Percentiles rank a stretch among this genome's conserved stretches.
Evolutionary conservation across 2,329 filamentous ascomycete genomes (phyloP).

Genomic region (Verruconis gallopava): DNA sequence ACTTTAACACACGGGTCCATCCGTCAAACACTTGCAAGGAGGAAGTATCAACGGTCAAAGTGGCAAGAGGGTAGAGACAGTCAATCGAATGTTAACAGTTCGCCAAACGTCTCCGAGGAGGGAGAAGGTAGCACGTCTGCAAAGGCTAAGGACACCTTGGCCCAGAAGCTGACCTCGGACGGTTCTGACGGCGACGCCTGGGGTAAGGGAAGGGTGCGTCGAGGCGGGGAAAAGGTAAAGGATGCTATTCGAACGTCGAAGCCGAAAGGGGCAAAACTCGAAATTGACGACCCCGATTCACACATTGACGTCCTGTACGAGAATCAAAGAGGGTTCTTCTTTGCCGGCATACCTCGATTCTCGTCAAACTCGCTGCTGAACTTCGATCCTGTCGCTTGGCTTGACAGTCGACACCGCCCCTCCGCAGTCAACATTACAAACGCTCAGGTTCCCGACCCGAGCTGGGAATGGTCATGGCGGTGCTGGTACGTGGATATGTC

Average conservation of each 20-base stretch:
- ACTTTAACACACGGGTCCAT: constrained; percentile 8
- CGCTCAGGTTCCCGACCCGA: constrained; percentile 85
- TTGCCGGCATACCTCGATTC: constrained; percentile 85
- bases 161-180: too few relatives aligned
- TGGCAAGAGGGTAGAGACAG: constrained; percentile 9
- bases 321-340: constrained; percentile 81
- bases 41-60: constrained; percentile 3
- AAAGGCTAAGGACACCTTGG: too few relatives aligned
- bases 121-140: too few relatives aligned
- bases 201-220: constrained; percentile 6
- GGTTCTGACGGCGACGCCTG: constrained; percentile 12
- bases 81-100: neutral
- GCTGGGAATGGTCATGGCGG: constrained; percentile 80
- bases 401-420: constrained; percentile 45
- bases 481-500: constrained; percentile 65
- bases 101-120: too few relatives aligned
- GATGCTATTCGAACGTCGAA: constrained; percentile 13
- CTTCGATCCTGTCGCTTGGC: constrained; percentile 79
- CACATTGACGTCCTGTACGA: constrained; percentile 74
- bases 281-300: constrained; percentile 12
- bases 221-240: constrained; percentile 16
- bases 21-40: neutral
- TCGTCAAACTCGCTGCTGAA: constrained; percentile 73
- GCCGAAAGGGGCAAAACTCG: constrained; percentile 16
- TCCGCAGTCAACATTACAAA: constrained; percentile 63